Base-by-base conservation (phyloP, 164 flowering plant species). In the Umbellularia californica region DNA sequence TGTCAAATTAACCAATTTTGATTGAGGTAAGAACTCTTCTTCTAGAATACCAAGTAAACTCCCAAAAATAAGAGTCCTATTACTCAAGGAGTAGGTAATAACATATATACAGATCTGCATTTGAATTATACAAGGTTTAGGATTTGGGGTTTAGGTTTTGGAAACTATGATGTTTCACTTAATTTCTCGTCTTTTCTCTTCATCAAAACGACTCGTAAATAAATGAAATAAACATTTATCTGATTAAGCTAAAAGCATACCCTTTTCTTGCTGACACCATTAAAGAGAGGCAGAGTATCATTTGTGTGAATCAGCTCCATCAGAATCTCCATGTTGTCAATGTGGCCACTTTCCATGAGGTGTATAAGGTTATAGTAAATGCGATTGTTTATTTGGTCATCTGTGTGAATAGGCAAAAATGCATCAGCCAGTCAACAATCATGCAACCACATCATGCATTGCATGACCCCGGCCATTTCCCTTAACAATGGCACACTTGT, bases 311-410 rank as follows among this genome's bases (percentile, higher is more conserved):
- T 81, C 72, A 91, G 55, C 12, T 82, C 85, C 81, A 71, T 88
- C 22, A 91, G 85, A 74, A 88, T 77, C 81, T 85, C 87, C 83
- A 84, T 78, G 82, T 90, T 93, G 84, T 93, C 98, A 2, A 86
- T 77, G 77, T 93, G 96, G 69, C 60, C 76, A 5, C 70, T 79
- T 9, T 86, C 84, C 27, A 91, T 81, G 51, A 89, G 85, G 28
- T 79, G 78, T 9, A 41, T 60, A 28, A 92, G 85, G 15, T 62
- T 79, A 9, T 82, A 77, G 51, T 76, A 89, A 7, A 84, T 73
- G 77, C 88, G 93, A 13, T 63, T 20, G 15, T 83, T 76, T 75
- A 55, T 87, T 82, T 80, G 89, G 47, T 80, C 86, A 25, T 82
- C 97, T 92, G 87, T 35, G 22, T 6, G 17, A 15, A 68, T 27